Evolutionary conservation across 2,329 filamentous ascomycete species (phyloP), one percentile per base, ranked within the genome.

Genomic region (Neopestalotiopsis sp.): DNA sequence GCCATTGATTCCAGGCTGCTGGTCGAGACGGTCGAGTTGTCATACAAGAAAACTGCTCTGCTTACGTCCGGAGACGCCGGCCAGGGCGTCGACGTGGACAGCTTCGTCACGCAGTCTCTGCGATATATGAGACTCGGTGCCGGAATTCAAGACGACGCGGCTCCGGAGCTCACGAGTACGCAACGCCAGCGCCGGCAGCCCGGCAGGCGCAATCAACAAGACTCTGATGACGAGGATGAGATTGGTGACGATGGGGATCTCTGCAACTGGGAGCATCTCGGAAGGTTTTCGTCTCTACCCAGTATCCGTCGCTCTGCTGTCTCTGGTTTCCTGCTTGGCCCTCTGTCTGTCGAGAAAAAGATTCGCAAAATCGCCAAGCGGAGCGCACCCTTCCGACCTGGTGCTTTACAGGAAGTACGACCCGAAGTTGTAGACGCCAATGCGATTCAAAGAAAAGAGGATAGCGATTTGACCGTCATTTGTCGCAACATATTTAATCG

Each of bases 101-200:
- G 97, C 74, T 97, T 98, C 75, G 89, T 98, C 14, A 92, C 93
- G 0, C 97, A 97, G 80, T 95, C 92, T 78, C 94, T 97, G 69
- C 89, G 88, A 3, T 98, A 93, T 78, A 98, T 98, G 94, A 90
- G 89, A 28, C 86, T 88, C 45, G 92, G 89, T 3, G 83, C 86
- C 7, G 87, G 86, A 12, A 87, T 88, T 30, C 81, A 81, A 14
- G 83, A 87, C 63, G 84, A 87, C 52, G 78, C 86, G 56, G 84
- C 83, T 1, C 82, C 83, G 7, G 86, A 86, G 64, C 81, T 88
- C 58, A 86, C 83, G 3, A 81, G 82, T 71, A 85, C 85, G 17
- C 84, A 87, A 74, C 80, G 84, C 62, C 79, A 83, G 70, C 81
- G 84, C 56, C 78, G 86, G 70, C 77, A 74, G 57, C 69, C 49